Evolutionary conservation across 768 basidiomycete species (phyloP).

Genomic region (Dictyophora rubrovolvata): DNA sequence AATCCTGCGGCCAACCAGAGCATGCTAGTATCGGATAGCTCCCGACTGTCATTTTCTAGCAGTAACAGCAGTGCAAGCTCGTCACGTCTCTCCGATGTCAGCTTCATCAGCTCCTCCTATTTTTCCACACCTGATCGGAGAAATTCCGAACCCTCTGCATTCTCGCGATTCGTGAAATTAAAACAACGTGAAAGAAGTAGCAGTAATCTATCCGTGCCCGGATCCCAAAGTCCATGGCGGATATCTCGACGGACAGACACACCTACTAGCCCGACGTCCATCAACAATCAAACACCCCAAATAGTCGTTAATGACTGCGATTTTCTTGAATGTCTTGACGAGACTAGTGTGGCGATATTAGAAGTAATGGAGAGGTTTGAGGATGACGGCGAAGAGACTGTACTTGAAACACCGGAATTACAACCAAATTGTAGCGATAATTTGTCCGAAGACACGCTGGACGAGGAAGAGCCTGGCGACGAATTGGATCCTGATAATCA

Average conservation of each 20-base stretch:
- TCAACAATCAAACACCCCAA: neutral
- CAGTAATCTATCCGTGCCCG: neutral
- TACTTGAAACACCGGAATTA: neutral
- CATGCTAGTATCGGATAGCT: neutral
- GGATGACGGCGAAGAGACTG: neutral
- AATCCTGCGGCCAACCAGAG: neutral
- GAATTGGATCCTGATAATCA: neutral
- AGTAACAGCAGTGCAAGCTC: neutral
- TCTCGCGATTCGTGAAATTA: neutral
- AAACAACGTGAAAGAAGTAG: no score
- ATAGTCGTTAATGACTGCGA: neutral
- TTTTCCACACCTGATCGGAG: neutral
- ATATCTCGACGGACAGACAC: neutral
- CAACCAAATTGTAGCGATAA: neutral
- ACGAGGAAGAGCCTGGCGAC: neutral
- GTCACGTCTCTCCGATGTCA: neutral
- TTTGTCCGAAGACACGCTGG: neutral
- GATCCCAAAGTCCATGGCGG: neutral
- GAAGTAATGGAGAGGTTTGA: neutral
- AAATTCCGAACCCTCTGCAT: neutral
- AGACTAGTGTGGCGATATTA: neutral
- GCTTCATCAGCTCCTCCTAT: neutral
- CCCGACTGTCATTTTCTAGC: neutral
- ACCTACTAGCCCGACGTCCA: neutral
- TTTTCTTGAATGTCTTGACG: neutral